Percentiles rank a stretch among this genome's conserved stretches.
phyloP scores from a whole-genome alignment of 805 yeast genomes.

The Candida cerambycidarum region DNA sequence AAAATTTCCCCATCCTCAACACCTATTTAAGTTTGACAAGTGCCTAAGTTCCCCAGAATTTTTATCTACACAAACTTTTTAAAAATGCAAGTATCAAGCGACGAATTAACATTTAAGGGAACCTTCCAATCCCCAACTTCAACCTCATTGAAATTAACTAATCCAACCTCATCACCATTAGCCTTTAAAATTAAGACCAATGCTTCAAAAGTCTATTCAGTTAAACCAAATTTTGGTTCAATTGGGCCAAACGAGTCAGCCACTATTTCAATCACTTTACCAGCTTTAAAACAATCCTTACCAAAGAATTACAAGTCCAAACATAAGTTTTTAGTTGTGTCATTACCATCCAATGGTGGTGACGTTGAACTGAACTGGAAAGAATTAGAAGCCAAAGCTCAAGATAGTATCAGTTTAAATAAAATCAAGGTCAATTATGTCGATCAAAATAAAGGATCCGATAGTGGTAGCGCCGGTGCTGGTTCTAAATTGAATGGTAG shows the following conservation, averaged over 20 bases:
- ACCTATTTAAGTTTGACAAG: not conserved
- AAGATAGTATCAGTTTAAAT: conserved; percentile 54
- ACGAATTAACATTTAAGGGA: conserved; percentile 41
- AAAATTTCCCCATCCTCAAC: conserved; percentile 2
- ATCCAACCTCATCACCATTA: conserved; percentile 53
- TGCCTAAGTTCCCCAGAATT: not conserved
- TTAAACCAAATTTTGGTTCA: conserved; percentile 88
- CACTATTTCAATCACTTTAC: conserved; percentile 78
- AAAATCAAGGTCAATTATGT: conserved; percentile 63
- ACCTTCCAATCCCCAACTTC: conserved; percentile 74
- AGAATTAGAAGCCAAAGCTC: conserved; percentile 58
- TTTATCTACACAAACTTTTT: not conserved
- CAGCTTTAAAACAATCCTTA: conserved; percentile 77
- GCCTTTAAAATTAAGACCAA: conserved; percentile 98
- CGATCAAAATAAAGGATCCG: conserved; percentile 18
- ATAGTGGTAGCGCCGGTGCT: conserved; percentile 5
- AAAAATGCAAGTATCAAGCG: conserved; percentile 14
- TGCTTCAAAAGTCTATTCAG: conserved; percentile 93
- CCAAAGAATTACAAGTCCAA: conserved; percentile 72
- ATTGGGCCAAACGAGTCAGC: conserved; percentile 71
- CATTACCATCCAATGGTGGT: conserved; percentile 71
- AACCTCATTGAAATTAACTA: conserved; percentile 54
- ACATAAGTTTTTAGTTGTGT: conserved; percentile 89
- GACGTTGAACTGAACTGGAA: conserved; percentile 75
- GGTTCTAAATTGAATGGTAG: conserved; percentile 15